Base-by-base conservation (phyloP, 768 basidiomycete species). In the Russula vinacea region DNA sequence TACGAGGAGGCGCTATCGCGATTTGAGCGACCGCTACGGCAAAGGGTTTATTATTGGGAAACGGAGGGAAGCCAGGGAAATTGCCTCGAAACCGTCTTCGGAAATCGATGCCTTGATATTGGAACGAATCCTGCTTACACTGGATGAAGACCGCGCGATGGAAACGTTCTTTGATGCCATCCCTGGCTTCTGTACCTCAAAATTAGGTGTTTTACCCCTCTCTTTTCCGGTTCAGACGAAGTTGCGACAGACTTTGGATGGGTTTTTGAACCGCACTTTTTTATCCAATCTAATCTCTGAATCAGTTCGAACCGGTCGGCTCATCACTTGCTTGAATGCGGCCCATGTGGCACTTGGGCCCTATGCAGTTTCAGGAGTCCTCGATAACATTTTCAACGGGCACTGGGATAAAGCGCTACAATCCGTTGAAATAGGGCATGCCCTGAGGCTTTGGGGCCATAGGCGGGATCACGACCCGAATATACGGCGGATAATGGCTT, bases 271-370 rank as follows among this genome's bases (percentile, higher is more conserved):
- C 32, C 29, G 13, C 24, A 58, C 44, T 6, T 33, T 58, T 2
- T 47, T 32, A 7, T 47, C 56, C 9, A 14, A 26, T 22, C 16
- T 14, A 1, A 3, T 24, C 32, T 19, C 29, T 2, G 11, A 33
- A 24, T 32, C 44, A 32, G 50, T 7, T 13, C 42, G n/a, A 35
- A 44, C 11, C 4, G 4, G 4, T 13, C 44, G 56, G 11, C 44
- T 58, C 22, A n/a, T n/a, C 19, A 45, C 16, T 1, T 45, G 56
- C 8, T 5, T 14, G 4, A 8, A 45, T 32, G 44, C 56, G 5
- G 22, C 14, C 17, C 16, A 8, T 42, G 69, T 62, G 58, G 68
- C 67, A 14, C 24, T 32, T 2, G 29, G 14, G 14, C 13, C 29
- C 5, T 26, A 32, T 32, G 26, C 5, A 6, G 50, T 51, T 26